Evolutionary conservation across 2,329 filamentous ascomycete species (phyloP), one percentile per base, ranked within the genome.

Genomic region (Fusarium sp.): DNA sequence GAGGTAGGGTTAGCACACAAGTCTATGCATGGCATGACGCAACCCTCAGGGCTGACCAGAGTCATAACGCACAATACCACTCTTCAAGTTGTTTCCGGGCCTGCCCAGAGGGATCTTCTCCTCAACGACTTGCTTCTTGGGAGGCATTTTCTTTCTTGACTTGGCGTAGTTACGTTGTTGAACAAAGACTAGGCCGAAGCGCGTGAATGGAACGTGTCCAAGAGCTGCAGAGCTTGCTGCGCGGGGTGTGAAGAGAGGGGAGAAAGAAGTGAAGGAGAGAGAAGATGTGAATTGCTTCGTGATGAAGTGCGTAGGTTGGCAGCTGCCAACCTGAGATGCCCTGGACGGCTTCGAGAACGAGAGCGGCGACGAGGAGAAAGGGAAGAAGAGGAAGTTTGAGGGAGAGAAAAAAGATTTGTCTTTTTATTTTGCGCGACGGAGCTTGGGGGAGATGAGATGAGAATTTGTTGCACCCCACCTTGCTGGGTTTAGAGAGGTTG

Each of bases 21-120:
- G 58, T 34, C 28, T 31, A 57, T 33, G 42, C 34, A 53, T 57
- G 21, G 28, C 34, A 40, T 40, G 53, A 47, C 50, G 34, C 51
- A 47, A 43, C 49, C 34, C 26, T 40, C n/a, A 38, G 24, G 24
- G 28, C 19, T 26, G 36, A 50, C 39, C 46, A 50, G 45, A 58
- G 56, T 50, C 26, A 49, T 65, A 44, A 60, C 89, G 83, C 87
- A 97, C 96, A 90, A 99, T 99, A 85, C 96, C 97, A 86, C 94
- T 98, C 90, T 98, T 99, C 83, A 99, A 83, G 85, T 90, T 98
- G 89, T 99, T 99, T 79, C 96, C 96, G 73, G 96, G 96, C 80
- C 96, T 89, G 82, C 96, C 96, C 83, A 99, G 88, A 75, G 96
- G 91, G 82, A 98, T 88, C 91, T 98, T 98, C 88, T 98, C 93